phyloP scores from a whole-genome alignment of 2,329 filamentous ascomycete species.

The Apiospora pterosperma region DNA sequence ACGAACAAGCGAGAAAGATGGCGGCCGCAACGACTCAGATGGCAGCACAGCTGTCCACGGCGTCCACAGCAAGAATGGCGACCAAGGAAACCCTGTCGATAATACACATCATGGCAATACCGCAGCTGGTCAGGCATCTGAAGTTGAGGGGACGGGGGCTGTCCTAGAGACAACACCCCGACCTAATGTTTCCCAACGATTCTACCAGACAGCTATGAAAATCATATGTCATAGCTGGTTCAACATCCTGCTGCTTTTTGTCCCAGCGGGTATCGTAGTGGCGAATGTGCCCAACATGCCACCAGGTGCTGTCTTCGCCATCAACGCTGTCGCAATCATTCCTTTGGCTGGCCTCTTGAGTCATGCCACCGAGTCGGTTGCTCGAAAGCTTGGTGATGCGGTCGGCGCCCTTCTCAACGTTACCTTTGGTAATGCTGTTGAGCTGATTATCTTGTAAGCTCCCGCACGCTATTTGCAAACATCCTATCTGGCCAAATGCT shows the following conservation, averaged over 20 bases:
- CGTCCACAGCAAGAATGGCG: conserved; percentile 20
- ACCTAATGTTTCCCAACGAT: conserved; percentile 28
- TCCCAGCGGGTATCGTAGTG: conserved; percentile 71
- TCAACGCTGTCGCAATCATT: conserved; percentile 74
- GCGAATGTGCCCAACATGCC: conserved; percentile 50
- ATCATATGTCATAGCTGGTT: conserved; percentile 72
- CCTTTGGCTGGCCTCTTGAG: conserved; percentile 70
- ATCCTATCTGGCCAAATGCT: too few relatives aligned
- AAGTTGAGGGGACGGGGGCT: conserved; percentile 55
- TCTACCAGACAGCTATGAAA: conserved; percentile 51
- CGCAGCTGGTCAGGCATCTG: conserved; percentile 34
- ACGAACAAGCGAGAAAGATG: conserved; percentile 17
- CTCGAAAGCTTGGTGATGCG: conserved; percentile 68
- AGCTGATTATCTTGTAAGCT: conserved; percentile 81
- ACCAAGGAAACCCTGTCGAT: conserved; percentile 15
- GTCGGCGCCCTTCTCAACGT: conserved; percentile 72
- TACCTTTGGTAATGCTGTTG: conserved; percentile 76
- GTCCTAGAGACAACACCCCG: conserved; percentile 38
- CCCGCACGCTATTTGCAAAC: too few relatives aligned
- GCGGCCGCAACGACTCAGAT: conserved; percentile 12
- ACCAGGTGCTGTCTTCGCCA: conserved; percentile 64
- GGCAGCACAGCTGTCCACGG: conserved; percentile 16
- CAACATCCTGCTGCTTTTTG: conserved; percentile 74
- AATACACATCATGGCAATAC: conserved; percentile 30
- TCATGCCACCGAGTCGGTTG: conserved; percentile 73